Conservation (phyloP, 2,329 filamentous ascomycete species). For the Byssochlamys sp. region DNA sequence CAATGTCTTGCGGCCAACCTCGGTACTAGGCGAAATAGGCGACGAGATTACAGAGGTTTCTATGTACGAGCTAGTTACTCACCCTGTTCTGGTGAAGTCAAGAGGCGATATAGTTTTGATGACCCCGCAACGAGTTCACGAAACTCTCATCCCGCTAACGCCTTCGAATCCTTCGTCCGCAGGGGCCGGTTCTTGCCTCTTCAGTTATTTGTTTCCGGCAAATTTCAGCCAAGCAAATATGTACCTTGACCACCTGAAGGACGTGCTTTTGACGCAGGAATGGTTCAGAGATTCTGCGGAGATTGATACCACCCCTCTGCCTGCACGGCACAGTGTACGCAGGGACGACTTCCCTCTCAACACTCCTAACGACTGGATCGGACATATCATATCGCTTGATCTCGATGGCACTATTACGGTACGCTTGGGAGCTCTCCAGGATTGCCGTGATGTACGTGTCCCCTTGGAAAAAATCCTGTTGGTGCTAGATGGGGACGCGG, state of each 20-base stretch:
- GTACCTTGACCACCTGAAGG: constrained; percentile 12
- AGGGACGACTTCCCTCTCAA: constrained; percentile 6
- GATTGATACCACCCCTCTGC: constrained; percentile 9
- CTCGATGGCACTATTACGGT: constrained; percentile 46
- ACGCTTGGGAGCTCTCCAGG: constrained; percentile 42
- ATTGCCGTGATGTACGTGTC: constrained; percentile 43
- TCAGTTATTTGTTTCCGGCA: constrained; percentile 9
- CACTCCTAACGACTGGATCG: constrained; percentile 40
- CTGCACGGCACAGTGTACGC: constrained; percentile 11
- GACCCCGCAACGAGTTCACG: constrained; percentile 18
- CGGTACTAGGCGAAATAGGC: constrained; percentile 33
- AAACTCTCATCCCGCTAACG: constrained; percentile 4
- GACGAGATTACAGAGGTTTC: constrained; percentile 44
- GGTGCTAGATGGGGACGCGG: constrained; percentile 26
- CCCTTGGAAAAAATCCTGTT: constrained; percentile 41
- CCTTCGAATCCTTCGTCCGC: not conserved
- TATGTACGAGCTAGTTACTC: constrained; percentile 48
- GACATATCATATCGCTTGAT: constrained; percentile 47
- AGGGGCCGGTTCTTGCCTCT: constrained; percentile 5
- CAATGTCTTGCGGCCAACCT: constrained; percentile 32
- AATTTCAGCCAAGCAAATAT: constrained; percentile 5
- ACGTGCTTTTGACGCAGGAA: constrained; percentile 7
- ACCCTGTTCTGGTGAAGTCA: constrained; percentile 39
- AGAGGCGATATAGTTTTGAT: constrained; percentile 47
- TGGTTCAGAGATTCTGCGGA: constrained; percentile 14